Conservation (phyloP, 2,329 filamentous ascomycete species). For the Eutypella sp. region DNA sequence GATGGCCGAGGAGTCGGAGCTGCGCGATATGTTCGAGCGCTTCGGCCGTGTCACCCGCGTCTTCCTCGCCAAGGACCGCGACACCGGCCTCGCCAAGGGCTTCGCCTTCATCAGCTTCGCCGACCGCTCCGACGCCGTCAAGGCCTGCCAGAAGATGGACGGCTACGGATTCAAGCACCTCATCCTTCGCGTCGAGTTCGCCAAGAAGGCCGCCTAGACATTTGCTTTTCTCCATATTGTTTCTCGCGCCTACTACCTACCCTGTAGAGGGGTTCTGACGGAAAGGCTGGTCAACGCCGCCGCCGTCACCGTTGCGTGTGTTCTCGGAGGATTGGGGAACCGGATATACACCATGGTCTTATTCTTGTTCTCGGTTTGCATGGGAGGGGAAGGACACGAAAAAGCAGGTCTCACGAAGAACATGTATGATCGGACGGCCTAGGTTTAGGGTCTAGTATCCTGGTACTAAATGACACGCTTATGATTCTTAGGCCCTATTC, state of each 20-base stretch:
- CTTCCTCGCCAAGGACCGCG: constrained; percentile 95
- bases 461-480: not conserved
- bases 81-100: constrained; percentile 93
- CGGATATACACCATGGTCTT: no score
- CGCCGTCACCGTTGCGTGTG: no score
- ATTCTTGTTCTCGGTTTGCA: no score
- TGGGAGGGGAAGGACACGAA: not conserved
- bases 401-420: no score
- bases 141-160: constrained; percentile 96
- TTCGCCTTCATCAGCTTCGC: constrained; percentile 98
- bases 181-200: constrained; percentile 82
- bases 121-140: constrained; percentile 82
- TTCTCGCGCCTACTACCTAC: no score
- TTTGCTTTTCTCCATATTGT: no score
- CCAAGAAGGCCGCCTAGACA: constrained; percentile 59
- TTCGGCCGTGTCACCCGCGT: constrained; percentile 96
- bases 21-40: constrained; percentile 96
- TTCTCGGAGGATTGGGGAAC: no score
- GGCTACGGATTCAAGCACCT: constrained; percentile 87
- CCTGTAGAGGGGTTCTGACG: no score
- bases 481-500: no score
- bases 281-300: no score
- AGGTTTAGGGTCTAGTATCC: not conserved
- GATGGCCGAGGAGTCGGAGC: constrained; percentile 91
- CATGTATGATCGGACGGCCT: not conserved